Conservation (phyloP, 495 filamentous ascomycete species). For the Trichoderma asperelloides region DNA sequence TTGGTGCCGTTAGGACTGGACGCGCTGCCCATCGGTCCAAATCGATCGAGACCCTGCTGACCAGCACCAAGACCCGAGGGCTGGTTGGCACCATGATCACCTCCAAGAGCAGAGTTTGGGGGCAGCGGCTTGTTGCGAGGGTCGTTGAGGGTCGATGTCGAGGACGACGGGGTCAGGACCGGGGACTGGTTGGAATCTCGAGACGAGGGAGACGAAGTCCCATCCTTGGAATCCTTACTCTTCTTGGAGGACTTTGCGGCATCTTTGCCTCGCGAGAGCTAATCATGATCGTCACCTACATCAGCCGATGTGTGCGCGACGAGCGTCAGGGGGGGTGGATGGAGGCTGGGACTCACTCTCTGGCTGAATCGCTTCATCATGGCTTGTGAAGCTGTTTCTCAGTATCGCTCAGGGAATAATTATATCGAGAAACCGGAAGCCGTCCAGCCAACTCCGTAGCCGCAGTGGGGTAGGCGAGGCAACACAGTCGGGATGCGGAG, state of each 20-base stretch:
- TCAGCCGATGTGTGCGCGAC: neutral
- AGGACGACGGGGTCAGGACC: constrained; percentile 66
- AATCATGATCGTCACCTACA: constrained; percentile 26
- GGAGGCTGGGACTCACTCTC: constrained; percentile 90
- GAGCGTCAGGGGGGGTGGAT: constrained; percentile 18
- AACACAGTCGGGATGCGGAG: constrained; percentile 6
- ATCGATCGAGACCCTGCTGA: constrained; percentile 33
- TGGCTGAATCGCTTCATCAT: constrained; percentile 98
- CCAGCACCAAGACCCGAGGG: constrained; percentile 15
- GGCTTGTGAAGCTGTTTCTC: constrained; percentile 20
- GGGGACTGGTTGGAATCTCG: constrained; percentile 50
- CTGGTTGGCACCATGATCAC: constrained; percentile 38
- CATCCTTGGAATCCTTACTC: constrained; percentile 76
- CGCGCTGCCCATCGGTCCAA: constrained; percentile 27
- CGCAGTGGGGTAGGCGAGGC: constrained; percentile 1
- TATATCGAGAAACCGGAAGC: constrained; percentile 1
- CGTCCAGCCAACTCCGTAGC: constrained; percentile 7
- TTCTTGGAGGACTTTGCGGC: constrained; percentile 87
- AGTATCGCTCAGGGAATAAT: constrained; percentile 20
- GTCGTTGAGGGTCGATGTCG: constrained; percentile 79
- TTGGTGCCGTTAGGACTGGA: constrained; percentile 50
- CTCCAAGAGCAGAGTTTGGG: constrained; percentile 46
- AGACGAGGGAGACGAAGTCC: constrained; percentile 67
- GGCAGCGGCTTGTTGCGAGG: constrained; percentile 72
- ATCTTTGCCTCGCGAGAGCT: constrained; percentile 95